These are phyloP conservation scores for Neonothopanus nambi DNA, from an alignment of 1,284 basidiomycete genomes.

Conservation along the genomic window DNA sequence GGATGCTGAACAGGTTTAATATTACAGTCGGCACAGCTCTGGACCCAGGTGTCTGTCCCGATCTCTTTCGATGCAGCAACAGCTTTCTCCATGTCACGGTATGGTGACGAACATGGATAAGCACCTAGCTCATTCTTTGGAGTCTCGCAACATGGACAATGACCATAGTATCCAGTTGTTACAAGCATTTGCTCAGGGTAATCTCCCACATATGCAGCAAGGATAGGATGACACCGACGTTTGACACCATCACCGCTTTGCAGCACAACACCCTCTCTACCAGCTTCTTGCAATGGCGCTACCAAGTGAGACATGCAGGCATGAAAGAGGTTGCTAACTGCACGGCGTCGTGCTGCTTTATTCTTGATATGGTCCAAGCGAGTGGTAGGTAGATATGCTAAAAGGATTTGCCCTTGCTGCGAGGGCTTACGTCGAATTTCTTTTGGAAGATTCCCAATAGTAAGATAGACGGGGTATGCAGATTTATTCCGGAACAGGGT, in stretches of 20 bases:
- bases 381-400: conserved; percentile 39
- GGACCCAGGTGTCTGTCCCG: background rate
- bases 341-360: conserved; percentile 26
- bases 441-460: conserved; percentile 45
- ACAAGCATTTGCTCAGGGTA: conserved; percentile 14
- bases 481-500: conserved; percentile 37
- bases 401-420: conserved; percentile 32
- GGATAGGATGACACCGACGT: conserved; percentile 25
- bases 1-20: conserved; percentile 5
- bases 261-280: conserved; percentile 25
- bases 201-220: conserved; percentile 11
- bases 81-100: background rate
- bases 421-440: conserved; percentile 38
- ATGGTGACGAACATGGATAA: background rate
- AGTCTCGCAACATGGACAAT: background rate
- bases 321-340: conserved; percentile 39
- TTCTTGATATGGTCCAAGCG: conserved; percentile 32
- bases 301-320: conserved; percentile 30
- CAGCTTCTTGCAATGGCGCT: conserved; percentile 24
- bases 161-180: conserved; percentile 1
- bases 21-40: background rate
- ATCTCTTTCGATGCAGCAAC: background rate
- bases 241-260: conserved; percentile 19
- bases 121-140: background rate
- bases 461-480: conserved; percentile 44